Conservation (phyloP, 495 filamentous ascomycete species). For the Penicillium macrosclerotiorum region DNA sequence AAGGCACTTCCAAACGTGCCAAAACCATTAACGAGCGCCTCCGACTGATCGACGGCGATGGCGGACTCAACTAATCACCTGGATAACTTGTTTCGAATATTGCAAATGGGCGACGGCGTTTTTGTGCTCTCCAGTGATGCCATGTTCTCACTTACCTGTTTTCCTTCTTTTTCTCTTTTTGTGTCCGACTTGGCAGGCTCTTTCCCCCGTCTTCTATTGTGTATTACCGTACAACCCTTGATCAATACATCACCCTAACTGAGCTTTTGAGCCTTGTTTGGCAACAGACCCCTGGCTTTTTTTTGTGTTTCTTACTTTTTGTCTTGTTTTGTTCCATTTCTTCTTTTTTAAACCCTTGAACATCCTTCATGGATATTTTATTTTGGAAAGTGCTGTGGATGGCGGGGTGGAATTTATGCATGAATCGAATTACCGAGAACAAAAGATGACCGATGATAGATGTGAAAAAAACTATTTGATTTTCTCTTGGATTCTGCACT, state of each 20-base stretch:
- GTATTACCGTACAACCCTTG: slow-evolving; percentile 32
- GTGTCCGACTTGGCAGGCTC: slow-evolving; percentile 13
- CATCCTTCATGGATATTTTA: too few relatives aligned
- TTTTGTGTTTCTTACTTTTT: too few relatives aligned
- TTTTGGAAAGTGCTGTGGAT: slow-evolving; percentile 1
- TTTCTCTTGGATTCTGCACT: too few relatives aligned
- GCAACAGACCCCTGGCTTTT: neutral
- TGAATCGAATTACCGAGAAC: neutral
- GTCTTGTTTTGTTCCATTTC: too few relatives aligned
- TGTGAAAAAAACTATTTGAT: neutral
- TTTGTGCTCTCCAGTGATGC: slow-evolving; percentile 10
- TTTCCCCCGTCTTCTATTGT: slow-evolving; percentile 17
- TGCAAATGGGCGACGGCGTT: slow-evolving; percentile 35
- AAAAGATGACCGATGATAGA: slow-evolving; percentile 3
- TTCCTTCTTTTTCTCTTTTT: slow-evolving; percentile 14
- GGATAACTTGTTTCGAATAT: slow-evolving; percentile 16
- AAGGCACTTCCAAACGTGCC: slow-evolving; percentile 72
- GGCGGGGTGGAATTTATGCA: neutral
- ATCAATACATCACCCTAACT: slow-evolving; percentile 52
- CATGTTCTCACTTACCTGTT: slow-evolving; percentile 11
- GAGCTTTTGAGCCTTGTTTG: slow-evolving; percentile 8
- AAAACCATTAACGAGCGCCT: slow-evolving; percentile 89
- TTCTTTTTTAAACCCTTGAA: too few relatives aligned
- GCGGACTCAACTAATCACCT: slow-evolving; percentile 35
- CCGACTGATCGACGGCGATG: slow-evolving; percentile 79